Conservation (phyloP, 2,329 filamentous ascomycete species). For the Chrysoporthe austroafricana region DNA sequence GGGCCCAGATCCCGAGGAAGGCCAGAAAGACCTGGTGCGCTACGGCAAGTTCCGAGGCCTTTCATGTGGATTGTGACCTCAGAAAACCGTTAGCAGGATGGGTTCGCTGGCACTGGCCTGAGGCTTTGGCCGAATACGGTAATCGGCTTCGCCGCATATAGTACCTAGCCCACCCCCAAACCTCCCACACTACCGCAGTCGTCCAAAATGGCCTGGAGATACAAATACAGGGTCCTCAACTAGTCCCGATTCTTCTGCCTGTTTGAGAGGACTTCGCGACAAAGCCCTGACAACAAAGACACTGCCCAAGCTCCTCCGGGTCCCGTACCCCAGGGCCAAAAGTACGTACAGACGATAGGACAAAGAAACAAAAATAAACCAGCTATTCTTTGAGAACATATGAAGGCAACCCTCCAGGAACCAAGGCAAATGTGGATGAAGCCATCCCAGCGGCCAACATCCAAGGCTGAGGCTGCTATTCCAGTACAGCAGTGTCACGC, state of each 20-base stretch:
- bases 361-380: constrained; percentile 31
- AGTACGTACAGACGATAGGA: constrained; percentile 23
- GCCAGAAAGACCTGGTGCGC: constrained; percentile 23
- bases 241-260: constrained; percentile 17
- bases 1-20: constrained; percentile 14
- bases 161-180: constrained; percentile 23
- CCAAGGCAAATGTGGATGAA: constrained; percentile 25
- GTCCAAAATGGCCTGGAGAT: constrained; percentile 22
- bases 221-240: constrained; percentile 30
- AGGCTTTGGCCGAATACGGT: constrained; percentile 29
- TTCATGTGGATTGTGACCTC: constrained; percentile 9
- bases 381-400: constrained; percentile 24
- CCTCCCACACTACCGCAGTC: constrained; percentile 20
- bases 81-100: constrained; percentile 25
- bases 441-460: constrained; percentile 21
- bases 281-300: constrained; percentile 28
- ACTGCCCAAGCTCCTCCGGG: constrained; percentile 19
- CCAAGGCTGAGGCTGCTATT: constrained; percentile 23
- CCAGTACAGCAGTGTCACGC: constrained; percentile 21
- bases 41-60: constrained; percentile 21
- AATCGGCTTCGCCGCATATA: constrained; percentile 29
- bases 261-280: constrained; percentile 13
- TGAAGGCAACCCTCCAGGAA: constrained; percentile 23
- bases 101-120: constrained; percentile 21
- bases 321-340: constrained; percentile 25